Evolutionary conservation across 306 rosid genomes (phyloP), one percentile per base, ranked within the genome.

Genomic region (Prunus dulcis): DNA sequence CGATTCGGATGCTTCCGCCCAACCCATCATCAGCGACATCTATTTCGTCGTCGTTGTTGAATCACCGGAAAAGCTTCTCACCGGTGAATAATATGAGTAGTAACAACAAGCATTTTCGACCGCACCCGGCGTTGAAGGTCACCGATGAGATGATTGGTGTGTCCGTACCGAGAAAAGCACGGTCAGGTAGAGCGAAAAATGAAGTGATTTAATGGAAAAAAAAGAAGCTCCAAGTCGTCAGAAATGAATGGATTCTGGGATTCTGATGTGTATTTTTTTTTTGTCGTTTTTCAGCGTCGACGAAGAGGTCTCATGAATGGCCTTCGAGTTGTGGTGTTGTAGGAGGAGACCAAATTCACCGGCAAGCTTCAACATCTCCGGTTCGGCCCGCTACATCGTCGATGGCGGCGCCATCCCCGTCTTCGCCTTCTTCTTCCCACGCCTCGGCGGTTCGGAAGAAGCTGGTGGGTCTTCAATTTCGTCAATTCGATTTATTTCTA

Each of bases 81-180:
- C 85, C 87, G 67, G 88, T 83, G 85, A 82, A 91, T 69, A 27
- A 10, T 43, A 20, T 63, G 3, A 63, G 12, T 63, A 73, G 23
- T 63, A 73, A 28, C 47, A 73, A 43, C 58, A 92, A 89, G 87
- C 87, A 79, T 78, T 91, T 89, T 75, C 84, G 97, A 81, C 82
- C 88, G 72, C 73, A 89, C 53, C 85, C 96, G 84, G 80, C 89
- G 81, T 92, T 90, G 98, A 96, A 91, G 77, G 88, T 90, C 64
- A 87, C 99, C 77, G 98, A 96, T 68, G 99, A 96, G 73, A 96
- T 92, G 99, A 96, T 96, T 86, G 97, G 99, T 14, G 97, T 91
- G 23, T 70, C 89, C 34, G 93, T 96, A 6, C 99, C 99, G 0
- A 85, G 99, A 60, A 96, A 87, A 77, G 98, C 99, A 73, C 99